Evolutionary conservation across 2,329 filamentous ascomycete species (phyloP).

Genomic region (Diplodia intermedia): DNA sequence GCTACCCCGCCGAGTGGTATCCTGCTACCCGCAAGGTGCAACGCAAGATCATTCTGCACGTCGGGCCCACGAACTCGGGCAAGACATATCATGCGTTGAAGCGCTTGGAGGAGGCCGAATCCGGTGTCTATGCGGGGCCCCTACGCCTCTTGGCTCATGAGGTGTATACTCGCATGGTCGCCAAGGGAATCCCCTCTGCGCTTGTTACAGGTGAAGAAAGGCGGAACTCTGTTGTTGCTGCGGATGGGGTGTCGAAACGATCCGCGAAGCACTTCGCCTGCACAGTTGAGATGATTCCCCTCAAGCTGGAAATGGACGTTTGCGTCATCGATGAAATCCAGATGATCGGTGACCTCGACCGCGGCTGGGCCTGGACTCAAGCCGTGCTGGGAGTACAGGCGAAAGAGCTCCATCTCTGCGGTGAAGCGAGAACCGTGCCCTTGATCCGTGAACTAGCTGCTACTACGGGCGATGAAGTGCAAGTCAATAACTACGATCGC

Average conservation of each 20-base stretch:
- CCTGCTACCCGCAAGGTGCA: slow-evolving; percentile 81
- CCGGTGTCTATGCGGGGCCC: slow-evolving; percentile 89
- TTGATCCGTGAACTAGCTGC: slow-evolving; percentile 80
- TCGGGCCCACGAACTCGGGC: slow-evolving; percentile 96
- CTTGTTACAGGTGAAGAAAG: slow-evolving; percentile 92
- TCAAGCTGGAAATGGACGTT: slow-evolving; percentile 74
- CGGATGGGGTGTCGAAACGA: slow-evolving; percentile 42
- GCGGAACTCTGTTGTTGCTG: slow-evolving; percentile 67
- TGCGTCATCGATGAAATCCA: slow-evolving; percentile 98
- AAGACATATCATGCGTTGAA: slow-evolving; percentile 96
- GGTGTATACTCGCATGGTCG: slow-evolving; percentile 85
- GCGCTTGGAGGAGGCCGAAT: slow-evolving; percentile 75
- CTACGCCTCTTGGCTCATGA: slow-evolving; percentile 89
- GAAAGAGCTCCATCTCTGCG: slow-evolving; percentile 90
- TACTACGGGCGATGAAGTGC: slow-evolving; percentile 78
- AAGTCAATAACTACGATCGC: slow-evolving; percentile 83
- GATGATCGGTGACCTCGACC: slow-evolving; percentile 82
- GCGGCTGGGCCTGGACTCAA: slow-evolving; percentile 94
- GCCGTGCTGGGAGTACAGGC: slow-evolving; percentile 87
- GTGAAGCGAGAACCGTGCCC: slow-evolving; percentile 81
- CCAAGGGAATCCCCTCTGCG: slow-evolving; percentile 77
- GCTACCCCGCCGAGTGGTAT: slow-evolving; percentile 93
- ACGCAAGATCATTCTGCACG: slow-evolving; percentile 86
- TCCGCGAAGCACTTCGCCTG: slow-evolving; percentile 65
- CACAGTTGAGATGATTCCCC: slow-evolving; percentile 87